A percentile compares a stretch with the other conserved stretches of the same genome.
These are phyloP conservation scores for Colletotrichum sansevieriae DNA, from an alignment of 2,329 filamentous ascomycete species.

Conservation along the genomic window DNA sequence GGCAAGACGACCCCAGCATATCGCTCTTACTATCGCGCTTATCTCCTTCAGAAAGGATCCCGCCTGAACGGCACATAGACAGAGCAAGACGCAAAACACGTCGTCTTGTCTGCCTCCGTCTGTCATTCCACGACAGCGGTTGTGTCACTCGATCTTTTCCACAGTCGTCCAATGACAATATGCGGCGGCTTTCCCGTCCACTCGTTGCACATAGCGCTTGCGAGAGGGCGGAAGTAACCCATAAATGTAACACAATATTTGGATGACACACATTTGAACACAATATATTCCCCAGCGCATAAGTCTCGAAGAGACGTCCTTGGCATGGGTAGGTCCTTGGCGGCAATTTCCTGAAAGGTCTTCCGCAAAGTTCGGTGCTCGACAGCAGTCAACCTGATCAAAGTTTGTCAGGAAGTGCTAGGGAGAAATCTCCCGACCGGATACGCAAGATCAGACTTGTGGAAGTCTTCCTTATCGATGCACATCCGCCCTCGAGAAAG, in stretches of 20 bases:
- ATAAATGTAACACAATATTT: background rate
- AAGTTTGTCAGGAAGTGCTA: no score
- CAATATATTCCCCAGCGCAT: background rate
- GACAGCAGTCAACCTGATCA: no score
- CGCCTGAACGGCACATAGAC: conserved; percentile 49
- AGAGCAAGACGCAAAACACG: conserved; percentile 7
- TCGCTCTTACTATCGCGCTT: conserved; percentile 69
- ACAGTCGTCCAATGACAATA: conserved; percentile 27
- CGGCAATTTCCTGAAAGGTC: no score
- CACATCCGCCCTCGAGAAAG: no score
- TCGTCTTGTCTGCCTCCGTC: conserved; percentile 20
- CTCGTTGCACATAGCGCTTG: background rate
- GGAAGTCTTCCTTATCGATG: no score
- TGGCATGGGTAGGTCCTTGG: no score
- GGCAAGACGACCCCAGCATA: conserved; percentile 47
- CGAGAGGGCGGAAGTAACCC: background rate
- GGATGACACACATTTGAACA: background rate
- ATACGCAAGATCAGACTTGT: no score
- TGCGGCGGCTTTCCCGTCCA: conserved; percentile 5
- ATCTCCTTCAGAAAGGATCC: conserved; percentile 68
- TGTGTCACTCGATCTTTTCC: conserved; percentile 39
- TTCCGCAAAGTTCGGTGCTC: no score
- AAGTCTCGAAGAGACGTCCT: no score
- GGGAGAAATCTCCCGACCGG: no score
- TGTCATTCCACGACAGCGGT: conserved; percentile 40